Base-by-base conservation (phyloP, 192 early-diverging fungal species). In the Backusella macrospora region DNA sequence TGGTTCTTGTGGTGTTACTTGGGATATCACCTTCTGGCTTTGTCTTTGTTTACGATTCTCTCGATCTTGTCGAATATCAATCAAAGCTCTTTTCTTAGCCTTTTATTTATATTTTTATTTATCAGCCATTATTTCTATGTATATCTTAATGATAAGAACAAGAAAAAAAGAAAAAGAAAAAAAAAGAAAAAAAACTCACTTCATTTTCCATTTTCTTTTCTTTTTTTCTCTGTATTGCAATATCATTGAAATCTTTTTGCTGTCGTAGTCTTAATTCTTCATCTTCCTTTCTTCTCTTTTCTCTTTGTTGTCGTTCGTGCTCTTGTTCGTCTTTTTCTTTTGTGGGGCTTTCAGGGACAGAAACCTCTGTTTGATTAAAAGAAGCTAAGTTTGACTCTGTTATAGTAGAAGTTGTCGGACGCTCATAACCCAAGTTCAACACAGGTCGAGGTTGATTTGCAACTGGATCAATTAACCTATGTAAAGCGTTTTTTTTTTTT, bases 21-120 rank as follows among this genome's bases (percentile, higher is more conserved):
- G 39, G 21, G n/a, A 18, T 66, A 13, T 9, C 18, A 18, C 12
- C n/a, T 66, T 66, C 18, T 43, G 7, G 26, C 26, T 9, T 10
- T 38, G 34, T 21, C 18, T 43, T 43, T 38, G 18, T 21, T 66
- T 66, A 42, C 65, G 37, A 5, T 66, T 40, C 40, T 66, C 40
- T 66, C 40, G 38, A 43, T 66, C 65, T 6, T 66, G 16, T 66
- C 65, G 34, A 43, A 66, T 68, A 47, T 68, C 67, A 26, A 29
- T 18, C 42, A 68, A 68, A 3, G 45, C 67, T 26, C 67, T 45
- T 45, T 34, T 39, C 23, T 59, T 59, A 5, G 52, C 52, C 52
- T 59, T 59, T 59, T 59, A n/a, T 59, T 26, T 59, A 26, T 26
- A 12, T 8, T 2, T 26, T 34, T 34, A 34, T 34, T 34, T 34